Base-by-base conservation (phyloP, 176 grass and related monocot species). In the Olyra latifolia region DNA sequence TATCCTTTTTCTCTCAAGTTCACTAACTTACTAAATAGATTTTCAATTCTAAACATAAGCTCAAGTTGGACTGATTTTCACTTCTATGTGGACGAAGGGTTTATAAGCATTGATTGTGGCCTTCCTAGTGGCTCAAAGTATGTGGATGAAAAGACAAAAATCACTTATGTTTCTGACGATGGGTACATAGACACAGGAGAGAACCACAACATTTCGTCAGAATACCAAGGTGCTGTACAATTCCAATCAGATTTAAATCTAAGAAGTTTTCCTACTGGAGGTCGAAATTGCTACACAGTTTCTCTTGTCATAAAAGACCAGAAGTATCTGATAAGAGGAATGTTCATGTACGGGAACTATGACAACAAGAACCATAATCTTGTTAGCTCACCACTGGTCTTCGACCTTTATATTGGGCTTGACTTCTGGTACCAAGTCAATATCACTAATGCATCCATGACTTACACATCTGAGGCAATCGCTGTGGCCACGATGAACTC, bases 21-120 rank as follows among this genome's bases (percentile, higher is more conserved):
- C n/a, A n/a, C n/a, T n/a, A n/a, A n/a, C n/a, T n/a, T n/a, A n/a
- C n/a, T n/a, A n/a, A n/a, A n/a, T n/a, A n/a, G n/a, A n/a, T n/a
- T n/a, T n/a, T n/a, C n/a, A n/a, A n/a, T n/a, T n/a, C n/a, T n/a
- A n/a, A n/a, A n/a, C n/a, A n/a, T n/a, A n/a, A 43, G 41, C 41
- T 43, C 13, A 49, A 62, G 7, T 62, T 25, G 4, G 13, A 40
- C 29, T 38, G 35, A 1, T 62, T 32, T 6, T 1, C 28, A 13
- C 15, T n/a, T 38, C 27, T 30, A 3, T 52, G 28, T 5, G 14
- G 40, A 16, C 19, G 69, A 23, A 86, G 78, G 74, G 22, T 84
- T 83, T 57, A 83, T 88, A 62, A 88, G 67, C 65, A 84, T 88
- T 2, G 86, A 88, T 24, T 90, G 88, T 4, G 88, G 88, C 7